These are phyloP conservation scores for Coprinellus micaceus DNA, from an alignment of 768 basidiomycete genomes.

Conservation along the genomic window DNA sequence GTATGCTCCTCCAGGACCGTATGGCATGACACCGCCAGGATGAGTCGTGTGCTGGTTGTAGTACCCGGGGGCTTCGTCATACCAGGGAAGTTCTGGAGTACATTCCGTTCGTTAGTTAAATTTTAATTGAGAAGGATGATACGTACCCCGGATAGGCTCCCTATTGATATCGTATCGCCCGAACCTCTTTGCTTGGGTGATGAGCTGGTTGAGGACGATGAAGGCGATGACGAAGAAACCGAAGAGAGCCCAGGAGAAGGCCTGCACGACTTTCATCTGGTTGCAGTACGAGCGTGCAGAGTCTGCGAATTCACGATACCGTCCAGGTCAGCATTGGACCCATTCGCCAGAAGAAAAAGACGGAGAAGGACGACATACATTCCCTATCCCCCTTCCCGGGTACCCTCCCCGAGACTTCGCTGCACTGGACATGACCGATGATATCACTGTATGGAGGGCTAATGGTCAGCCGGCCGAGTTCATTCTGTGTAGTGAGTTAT, in stretches of 20 bases:
- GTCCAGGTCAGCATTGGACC: not conserved
- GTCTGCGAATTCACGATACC: conserved; percentile 34
- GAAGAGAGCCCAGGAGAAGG: conserved; percentile 76
- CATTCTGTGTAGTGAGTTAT: not conserved
- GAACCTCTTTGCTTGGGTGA: conserved; percentile 49
- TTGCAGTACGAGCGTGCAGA: conserved; percentile 59
- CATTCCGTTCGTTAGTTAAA: not conserved
- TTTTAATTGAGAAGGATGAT: not conserved
- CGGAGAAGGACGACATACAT: conserved; percentile 37
- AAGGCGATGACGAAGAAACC: conserved; percentile 44
- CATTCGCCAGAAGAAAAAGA: not conserved
- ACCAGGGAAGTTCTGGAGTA: conserved; percentile 66
- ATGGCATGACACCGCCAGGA: conserved; percentile 26
- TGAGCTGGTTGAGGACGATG: conserved; percentile 52
- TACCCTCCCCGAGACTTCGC: conserved; percentile 35
- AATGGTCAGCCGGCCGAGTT: not conserved
- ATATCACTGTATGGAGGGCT: conserved; percentile 50
- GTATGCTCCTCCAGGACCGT: conserved; percentile 5
- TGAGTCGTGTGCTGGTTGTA: conserved; percentile 37
- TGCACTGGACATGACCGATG: conserved; percentile 63
- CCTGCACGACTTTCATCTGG: conserved; percentile 76
- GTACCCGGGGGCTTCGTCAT: conserved; percentile 66
- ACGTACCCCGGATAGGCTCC: conserved; percentile 52
- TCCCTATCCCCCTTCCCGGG: conserved; percentile 47
- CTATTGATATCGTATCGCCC: conserved; percentile 54